phyloP scores from a whole-genome alignment of 257 asterid genomes.

The Galeopsis tetrahit region DNA sequence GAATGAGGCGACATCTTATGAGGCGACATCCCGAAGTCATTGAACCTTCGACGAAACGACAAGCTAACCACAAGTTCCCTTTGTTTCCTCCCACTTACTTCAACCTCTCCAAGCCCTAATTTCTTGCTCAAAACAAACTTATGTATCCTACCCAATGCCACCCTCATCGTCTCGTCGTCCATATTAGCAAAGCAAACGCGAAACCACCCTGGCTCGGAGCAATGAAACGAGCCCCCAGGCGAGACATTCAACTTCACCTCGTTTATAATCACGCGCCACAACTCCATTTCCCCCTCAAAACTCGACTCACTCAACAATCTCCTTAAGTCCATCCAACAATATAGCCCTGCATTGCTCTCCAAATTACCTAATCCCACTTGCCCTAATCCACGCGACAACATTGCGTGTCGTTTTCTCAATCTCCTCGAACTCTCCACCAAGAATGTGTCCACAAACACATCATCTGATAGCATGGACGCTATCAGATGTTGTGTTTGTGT shows the following conservation, averaged over 20 bases:
- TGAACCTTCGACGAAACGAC: conserved; percentile 62
- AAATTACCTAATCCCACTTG: conserved; percentile 58
- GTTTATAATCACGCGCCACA: conserved; percentile 62
- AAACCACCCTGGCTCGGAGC: conserved; percentile 87
- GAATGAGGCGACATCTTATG: conserved; percentile 71
- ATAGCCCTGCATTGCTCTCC: conserved; percentile 65
- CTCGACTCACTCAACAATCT: conserved; percentile 51
- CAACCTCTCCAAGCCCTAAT: conserved; percentile 31
- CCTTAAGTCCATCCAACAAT: conserved; percentile 75
- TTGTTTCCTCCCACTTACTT: conserved; percentile 37
- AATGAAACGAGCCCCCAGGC: conserved; percentile 79
- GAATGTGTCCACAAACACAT: conserved; percentile 55
- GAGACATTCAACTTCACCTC: conserved; percentile 87
- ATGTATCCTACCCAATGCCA: conserved; percentile 59
- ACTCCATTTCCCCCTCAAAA: conserved; percentile 60
- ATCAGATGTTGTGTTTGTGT: conserved; percentile 81
- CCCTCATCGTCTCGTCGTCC: conserved; percentile 64
- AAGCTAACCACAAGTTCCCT: conserved; percentile 69
- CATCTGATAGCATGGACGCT: conserved; percentile 73
- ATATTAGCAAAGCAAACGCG: conserved; percentile 85
- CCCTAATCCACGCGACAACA: conserved; percentile 49
- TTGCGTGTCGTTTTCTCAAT: conserved; percentile 47
- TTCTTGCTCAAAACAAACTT: conserved; percentile 50
- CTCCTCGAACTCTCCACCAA: conserved; percentile 53
- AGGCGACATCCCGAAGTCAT: conserved; percentile 56